A percentile compares a stretch with the other conserved stretches of the same genome.
phyloP scores from a whole-genome alignment of 208 protist species.

The Trypanosoma mega region DNA sequence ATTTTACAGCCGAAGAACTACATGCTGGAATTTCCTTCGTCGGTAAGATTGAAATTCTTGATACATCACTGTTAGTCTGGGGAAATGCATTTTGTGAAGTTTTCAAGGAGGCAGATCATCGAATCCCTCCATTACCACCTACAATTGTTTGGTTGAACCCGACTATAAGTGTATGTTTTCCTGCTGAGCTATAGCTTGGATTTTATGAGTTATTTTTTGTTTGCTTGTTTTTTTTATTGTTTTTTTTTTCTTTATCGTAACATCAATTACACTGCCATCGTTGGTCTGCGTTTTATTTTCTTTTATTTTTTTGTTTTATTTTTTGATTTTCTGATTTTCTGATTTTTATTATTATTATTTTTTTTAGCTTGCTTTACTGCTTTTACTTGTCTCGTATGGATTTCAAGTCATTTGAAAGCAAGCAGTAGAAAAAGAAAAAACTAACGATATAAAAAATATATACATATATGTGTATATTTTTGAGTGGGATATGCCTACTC shows the following conservation, averaged over 20 bases:
- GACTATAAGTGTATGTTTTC: slow-evolving; percentile 2
- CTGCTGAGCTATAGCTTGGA: background rate
- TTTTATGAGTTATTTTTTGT: background rate
- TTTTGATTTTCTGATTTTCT: slow-evolving; percentile 16
- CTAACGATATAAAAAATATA: too few species aligned
- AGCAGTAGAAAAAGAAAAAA: too few species aligned
- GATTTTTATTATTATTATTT: slow-evolving; percentile 2
- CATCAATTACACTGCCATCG: too few species aligned
- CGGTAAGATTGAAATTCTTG: slow-evolving; percentile 6
- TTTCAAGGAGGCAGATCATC: background rate
- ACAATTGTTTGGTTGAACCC: slow-evolving; percentile 22
- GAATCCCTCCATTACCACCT: background rate
- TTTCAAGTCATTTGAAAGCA: too few species aligned
- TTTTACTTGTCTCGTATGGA: slow-evolving; percentile 4
- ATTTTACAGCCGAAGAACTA: background rate
- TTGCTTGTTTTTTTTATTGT: background rate
- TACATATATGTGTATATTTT: too few species aligned
- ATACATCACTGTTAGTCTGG: slow-evolving; percentile 10
- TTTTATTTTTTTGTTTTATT: background rate
- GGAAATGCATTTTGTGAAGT: slow-evolving; percentile 9
- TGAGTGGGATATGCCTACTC: too few species aligned
- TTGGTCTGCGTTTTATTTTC: too few species aligned
- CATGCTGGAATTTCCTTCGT: background rate
- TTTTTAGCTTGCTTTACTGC: slow-evolving; percentile 6
- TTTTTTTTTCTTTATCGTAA: background rate